Base-by-base conservation (phyloP, 2,329 filamentous ascomycete genomes). In the Gyromitra esculenta region DNA sequence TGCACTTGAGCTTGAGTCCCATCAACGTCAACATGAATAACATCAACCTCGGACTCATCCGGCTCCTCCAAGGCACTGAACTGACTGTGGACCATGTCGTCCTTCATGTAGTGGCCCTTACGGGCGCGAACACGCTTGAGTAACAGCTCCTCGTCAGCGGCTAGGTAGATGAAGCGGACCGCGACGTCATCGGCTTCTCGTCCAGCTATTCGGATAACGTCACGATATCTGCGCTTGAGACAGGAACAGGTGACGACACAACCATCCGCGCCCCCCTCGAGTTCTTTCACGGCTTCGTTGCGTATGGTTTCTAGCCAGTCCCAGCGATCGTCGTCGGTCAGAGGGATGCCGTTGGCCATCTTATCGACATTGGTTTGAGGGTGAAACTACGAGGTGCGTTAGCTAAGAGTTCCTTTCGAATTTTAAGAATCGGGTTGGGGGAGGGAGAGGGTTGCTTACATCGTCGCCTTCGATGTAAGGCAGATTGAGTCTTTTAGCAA, bases 231-330 rank as follows among this genome's bases (percentile, higher is more conserved):
- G 83, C 92, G 92, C 87, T 98, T 98, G 69, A 99, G 88, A 0
- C 95, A 96, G 11, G 93, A 97, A 87, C 96, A 99, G 68, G 96
- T 97, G 77, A 99, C 88, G 64, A 99, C 92, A n/a, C 97, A 96
- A 63, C 93, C 91, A 39, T 87, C 85, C 18, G 88, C 87, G 48
- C 90, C 89, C 63, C 83, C 84, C 71, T 86, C 85, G 76, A 91
- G 85, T 65, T 85, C 85, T 68, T 84, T 84, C 71, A 90, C 86
- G 5, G 89, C 89, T 81, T 90, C 91, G 79, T 93, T 88, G 78
- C 92, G 91, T 13, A 96, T 87, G 11, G 87, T 87, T 60, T 91
- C 92, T 79, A 99, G 90, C 96, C 96, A 99, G 85, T 97, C 95
- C 96, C 96, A 98, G 79, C 96, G 91, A 85, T 99, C 96, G 76